Evolutionary conservation across 1,284 basidiomycete species (phyloP), one percentile per base, ranked within the genome.

Genomic region (Leucoagaricus sp.): DNA sequence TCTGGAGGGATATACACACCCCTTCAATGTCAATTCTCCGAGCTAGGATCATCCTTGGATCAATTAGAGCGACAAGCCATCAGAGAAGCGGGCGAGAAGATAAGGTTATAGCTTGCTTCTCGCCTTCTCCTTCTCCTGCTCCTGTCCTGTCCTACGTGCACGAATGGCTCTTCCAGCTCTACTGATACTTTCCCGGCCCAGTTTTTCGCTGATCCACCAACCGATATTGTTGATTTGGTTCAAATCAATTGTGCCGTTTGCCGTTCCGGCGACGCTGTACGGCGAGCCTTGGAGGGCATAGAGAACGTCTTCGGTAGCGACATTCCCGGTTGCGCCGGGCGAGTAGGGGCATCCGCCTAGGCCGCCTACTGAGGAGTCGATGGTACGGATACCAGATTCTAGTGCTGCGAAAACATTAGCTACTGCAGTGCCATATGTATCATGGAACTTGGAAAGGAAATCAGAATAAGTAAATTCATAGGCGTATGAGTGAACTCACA

Each of bases 271-370:
- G 0, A 93, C 86, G 13, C 80, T 71, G 72, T 91, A 95, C 1
- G 79, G 80, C 5, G 87, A 86, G 23, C 79, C 84, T 48, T 86
- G 83, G 4, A 98, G 79, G 0, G 91, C 90, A 63, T 96, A 94
- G 2, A 97, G 78, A 0, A 96, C 85, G 63, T 95, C 93, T 67
- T 96, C 94, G 0, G 93, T 96, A 0, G 92, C 88, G 25, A 95
- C 91, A 64, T 96, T 96, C n/a, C 94, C 94, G 0, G 92, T 95
- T 4, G 94, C 94, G 1, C 95, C 95, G 0, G 96, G 96, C 0
- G 94, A 94, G 72, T 95, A 98, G 1, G 96, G 95, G 66, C 96
- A 98, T 12, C 95, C 94, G 1, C 96, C 96, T 0, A 98, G 82
- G 0, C 95, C 94, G 4, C 87, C 93, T 4, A 97, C 84, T 1